Evolutionary conservation across 352 stramenopile species (phyloP).

Genomic region (Discostella stelligera): DNA sequence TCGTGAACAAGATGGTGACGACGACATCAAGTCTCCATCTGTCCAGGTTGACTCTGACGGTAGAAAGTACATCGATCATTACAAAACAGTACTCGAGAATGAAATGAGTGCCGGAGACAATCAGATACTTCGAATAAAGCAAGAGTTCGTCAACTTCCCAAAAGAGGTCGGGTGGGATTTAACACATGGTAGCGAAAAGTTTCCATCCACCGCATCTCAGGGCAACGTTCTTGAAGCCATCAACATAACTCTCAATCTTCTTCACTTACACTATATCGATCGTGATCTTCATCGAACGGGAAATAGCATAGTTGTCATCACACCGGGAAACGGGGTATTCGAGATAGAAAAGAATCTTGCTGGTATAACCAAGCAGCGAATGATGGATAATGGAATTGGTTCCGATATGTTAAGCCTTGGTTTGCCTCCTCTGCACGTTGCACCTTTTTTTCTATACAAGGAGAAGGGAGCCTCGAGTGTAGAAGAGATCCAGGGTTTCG

Average conservation of each 20-base stretch:
- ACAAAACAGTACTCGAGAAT: conserved; percentile 87
- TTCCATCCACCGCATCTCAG: conserved; percentile 89
- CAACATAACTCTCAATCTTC: conserved; percentile 97
- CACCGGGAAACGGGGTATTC: conserved; percentile 94
- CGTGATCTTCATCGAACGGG: conserved; percentile 92
- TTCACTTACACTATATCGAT: conserved; percentile 98
- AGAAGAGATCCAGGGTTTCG: conserved; percentile 68
- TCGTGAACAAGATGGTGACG: conserved; percentile 28
- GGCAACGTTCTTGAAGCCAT: conserved; percentile 98
- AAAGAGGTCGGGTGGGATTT: conserved; percentile 84
- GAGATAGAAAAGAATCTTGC: conserved; percentile 89
- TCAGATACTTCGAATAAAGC: conserved; percentile 89
- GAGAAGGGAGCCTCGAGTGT: conserved; percentile 54
- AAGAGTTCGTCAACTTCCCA: conserved; percentile 92
- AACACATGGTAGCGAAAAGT: conserved; percentile 70
- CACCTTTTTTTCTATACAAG: conserved; percentile 92
- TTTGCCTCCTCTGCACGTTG: conserved; percentile 92
- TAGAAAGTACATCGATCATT: conserved; percentile 82
- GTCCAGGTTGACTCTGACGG: conserved; percentile 72
- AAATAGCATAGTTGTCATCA: conserved; percentile 95
- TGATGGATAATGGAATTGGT: conserved; percentile 99
- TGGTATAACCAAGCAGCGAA: conserved; percentile 96
- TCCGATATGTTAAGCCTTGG: conserved; percentile 97
- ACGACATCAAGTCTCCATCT: conserved; percentile 24
- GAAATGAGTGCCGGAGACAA: conserved; percentile 88